Conservation (phyloP, 2,329 filamentous ascomycete species). For the Immersiporthe knoxdaviesiana region DNA sequence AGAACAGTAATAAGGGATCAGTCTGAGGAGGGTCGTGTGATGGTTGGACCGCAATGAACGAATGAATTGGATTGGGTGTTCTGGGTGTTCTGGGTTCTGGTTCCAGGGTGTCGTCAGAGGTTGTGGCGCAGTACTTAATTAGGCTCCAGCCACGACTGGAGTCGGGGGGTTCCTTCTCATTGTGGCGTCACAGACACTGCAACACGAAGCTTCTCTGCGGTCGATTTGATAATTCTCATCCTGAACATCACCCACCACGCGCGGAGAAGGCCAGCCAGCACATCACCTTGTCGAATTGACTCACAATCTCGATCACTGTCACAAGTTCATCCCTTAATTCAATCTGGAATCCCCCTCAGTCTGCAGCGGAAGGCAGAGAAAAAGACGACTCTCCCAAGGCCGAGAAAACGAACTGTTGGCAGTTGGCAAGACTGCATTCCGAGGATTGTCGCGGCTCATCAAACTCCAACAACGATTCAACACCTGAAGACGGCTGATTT, state of each 20-base stretch:
- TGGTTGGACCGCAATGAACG: background rate
- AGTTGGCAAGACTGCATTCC: background rate
- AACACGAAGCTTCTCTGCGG: background rate
- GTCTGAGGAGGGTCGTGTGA: background rate
- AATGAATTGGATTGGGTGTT: background rate
- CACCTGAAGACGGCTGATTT: background rate
- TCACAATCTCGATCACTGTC: background rate
- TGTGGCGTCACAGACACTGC: background rate
- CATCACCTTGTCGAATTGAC: background rate
- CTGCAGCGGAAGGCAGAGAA: background rate
- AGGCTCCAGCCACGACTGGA: background rate
- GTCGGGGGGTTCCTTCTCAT: background rate
- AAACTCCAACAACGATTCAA: background rate
- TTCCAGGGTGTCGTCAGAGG: constrained; percentile 8
- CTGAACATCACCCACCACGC: background rate
- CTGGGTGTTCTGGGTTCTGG: background rate
- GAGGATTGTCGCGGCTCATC: background rate
- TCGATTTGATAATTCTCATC: background rate
- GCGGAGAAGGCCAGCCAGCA: background rate
- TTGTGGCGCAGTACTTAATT: background rate
- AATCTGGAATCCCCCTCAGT: background rate
- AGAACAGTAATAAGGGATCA: constrained; percentile 5
- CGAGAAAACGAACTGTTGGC: background rate
- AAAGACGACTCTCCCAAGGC: background rate
- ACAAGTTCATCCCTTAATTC: background rate